These are phyloP conservation scores for Kwoniella dejecticola DNA, from an alignment of 768 basidiomycete species.

Conservation along the genomic window DNA sequence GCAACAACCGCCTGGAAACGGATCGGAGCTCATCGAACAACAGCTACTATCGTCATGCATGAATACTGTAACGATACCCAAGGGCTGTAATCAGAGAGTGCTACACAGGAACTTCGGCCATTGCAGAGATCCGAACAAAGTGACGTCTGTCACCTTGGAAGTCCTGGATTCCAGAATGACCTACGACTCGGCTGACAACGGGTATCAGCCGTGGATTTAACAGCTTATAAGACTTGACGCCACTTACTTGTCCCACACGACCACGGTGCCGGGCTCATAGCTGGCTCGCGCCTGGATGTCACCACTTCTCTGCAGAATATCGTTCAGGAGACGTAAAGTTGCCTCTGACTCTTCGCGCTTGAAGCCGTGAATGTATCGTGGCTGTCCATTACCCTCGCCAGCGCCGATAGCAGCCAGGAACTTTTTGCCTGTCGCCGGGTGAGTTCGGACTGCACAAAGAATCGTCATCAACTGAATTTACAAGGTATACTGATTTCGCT, in stretches of 20 bases:
- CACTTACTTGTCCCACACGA: constrained; percentile 61
- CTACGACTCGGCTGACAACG: not conserved
- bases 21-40: too few relatives aligned
- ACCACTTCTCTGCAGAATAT: constrained; percentile 24
- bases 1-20: too few relatives aligned
- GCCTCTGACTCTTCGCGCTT: constrained; percentile 32
- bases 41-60: too few relatives aligned
- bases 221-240: not conserved
- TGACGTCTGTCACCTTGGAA: constrained; percentile 13
- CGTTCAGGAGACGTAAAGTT: constrained; percentile 18
- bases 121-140: constrained; percentile 9
- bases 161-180: constrained; percentile 10
- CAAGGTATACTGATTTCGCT: too few relatives aligned
- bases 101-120: constrained; percentile 10
- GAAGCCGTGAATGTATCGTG: constrained; percentile 25
- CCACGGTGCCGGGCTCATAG: constrained; percentile 63
- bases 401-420: constrained; percentile 54
- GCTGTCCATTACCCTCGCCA: too few relatives aligned
- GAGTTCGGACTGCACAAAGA: constrained; percentile 60
- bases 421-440: constrained; percentile 68
- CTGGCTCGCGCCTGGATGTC: constrained; percentile 57
- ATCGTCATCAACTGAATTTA: constrained; percentile 53
- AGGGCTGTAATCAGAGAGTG: too few relatives aligned
- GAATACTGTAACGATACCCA: too few relatives aligned
- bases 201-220: not conserved